Evolutionary conservation across 1,139 yeast genomes (phyloP).

Genomic region (Arxiozyma heterogenica): DNA sequence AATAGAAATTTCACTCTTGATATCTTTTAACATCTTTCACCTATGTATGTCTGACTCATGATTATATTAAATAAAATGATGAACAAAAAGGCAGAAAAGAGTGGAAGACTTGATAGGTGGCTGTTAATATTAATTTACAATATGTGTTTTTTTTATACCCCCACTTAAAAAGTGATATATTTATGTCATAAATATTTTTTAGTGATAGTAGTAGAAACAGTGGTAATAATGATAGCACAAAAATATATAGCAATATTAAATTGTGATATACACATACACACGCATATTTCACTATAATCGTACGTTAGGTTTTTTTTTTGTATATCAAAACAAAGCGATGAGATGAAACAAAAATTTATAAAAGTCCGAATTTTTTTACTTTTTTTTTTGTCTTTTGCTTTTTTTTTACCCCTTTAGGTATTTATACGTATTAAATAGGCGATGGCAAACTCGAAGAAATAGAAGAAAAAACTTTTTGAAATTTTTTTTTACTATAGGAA

Average conservation of each 20-base stretch:
- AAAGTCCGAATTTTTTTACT: neutral
- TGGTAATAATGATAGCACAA: too few relatives aligned
- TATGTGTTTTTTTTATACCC: too few relatives aligned
- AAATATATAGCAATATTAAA: neutral
- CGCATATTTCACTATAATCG: neutral
- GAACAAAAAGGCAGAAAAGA: neutral
- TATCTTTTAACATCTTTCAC: neutral
- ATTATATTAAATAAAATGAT: neutral
- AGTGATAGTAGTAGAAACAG: too few relatives aligned
- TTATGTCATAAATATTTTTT: too few relatives aligned
- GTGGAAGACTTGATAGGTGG: too few relatives aligned
- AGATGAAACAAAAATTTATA: neutral
- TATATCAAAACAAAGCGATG: neutral
- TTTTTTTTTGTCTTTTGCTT: neutral
- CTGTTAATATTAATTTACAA: too few relatives aligned
- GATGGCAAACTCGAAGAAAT: neutral
- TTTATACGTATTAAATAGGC: neutral
- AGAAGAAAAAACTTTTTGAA: too few relatives aligned
- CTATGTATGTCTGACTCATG: neutral
- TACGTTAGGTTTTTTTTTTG: too few relatives aligned
- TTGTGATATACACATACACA: neutral
- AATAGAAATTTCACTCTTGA: neutral
- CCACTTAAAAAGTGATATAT: neutral
- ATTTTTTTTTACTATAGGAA: too few relatives aligned
- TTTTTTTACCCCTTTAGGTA: neutral